These are phyloP conservation scores for Trichoderma virens DNA, from an alignment of 495 filamentous ascomycete genomes.

Conservation along the genomic window DNA sequence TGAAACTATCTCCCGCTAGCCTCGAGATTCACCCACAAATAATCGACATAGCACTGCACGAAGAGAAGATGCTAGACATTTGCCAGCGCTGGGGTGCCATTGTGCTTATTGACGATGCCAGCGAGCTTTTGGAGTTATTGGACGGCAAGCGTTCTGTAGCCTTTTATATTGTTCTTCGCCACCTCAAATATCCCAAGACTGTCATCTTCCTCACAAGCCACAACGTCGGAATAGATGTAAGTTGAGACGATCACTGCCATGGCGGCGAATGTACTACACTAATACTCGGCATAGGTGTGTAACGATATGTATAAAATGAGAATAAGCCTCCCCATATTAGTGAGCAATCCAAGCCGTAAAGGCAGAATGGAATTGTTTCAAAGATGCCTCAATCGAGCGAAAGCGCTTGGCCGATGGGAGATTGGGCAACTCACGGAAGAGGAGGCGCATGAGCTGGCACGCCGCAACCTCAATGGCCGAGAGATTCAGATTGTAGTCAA, in stretches of 20 bases:
- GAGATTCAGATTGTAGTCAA: conserved; percentile 67
- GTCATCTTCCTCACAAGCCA: conserved; percentile 46
- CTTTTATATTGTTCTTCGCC: too few relatives aligned
- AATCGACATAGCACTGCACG: conserved; percentile 61
- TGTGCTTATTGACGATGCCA: conserved; percentile 44
- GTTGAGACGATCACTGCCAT: conserved; percentile 26
- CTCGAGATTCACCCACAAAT: conserved; percentile 71
- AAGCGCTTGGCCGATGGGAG: conserved; percentile 12
- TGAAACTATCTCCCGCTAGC: conserved; percentile 78
- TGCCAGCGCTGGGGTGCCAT: conserved; percentile 60
- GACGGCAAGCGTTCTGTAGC: conserved; percentile 44
- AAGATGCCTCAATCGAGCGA: conserved; percentile 26
- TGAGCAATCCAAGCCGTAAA: conserved; percentile 26
- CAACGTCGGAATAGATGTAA: conserved; percentile 25
- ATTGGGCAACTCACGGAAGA: conserved; percentile 29
- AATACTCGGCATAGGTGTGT: too few relatives aligned
- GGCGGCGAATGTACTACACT: too few relatives aligned
- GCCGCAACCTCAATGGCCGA: conserved; percentile 47
- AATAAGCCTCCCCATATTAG: too few relatives aligned
- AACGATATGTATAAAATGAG: too few relatives aligned
- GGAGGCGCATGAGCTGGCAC: conserved; percentile 38
- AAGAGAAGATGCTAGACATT: conserved; percentile 74
- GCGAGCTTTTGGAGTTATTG: conserved; percentile 44
- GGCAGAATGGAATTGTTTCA: conserved; percentile 51
- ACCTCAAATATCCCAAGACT: too few relatives aligned